Percentiles rank a stretch among this genome's conserved stretches.
These are phyloP conservation scores for Athelia psychrophila DNA, from an alignment of 1,284 basidiomycete species.

Conservation along the genomic window DNA sequence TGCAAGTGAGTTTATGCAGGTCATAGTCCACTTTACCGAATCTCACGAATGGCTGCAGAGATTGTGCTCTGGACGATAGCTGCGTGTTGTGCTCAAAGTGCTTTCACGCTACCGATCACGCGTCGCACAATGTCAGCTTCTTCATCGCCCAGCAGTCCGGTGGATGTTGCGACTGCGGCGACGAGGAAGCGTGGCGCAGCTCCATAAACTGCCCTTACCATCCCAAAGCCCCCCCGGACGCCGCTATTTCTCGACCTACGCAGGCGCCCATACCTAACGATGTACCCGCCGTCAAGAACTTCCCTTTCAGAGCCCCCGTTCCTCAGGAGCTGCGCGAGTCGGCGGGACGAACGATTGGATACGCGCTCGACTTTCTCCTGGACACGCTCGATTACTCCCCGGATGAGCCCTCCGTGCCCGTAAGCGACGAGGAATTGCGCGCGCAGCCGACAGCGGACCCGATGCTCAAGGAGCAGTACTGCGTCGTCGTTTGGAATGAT, in stretches of 20 bases:
- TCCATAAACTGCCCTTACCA: slow-evolving; percentile 74
- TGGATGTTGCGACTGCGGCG: slow-evolving; percentile 92
- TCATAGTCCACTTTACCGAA: not conserved
- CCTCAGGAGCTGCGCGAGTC: slow-evolving; percentile 68
- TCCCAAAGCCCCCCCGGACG: slow-evolving; percentile 28
- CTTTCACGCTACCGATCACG: slow-evolving; percentile 83
- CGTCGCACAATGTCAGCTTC: slow-evolving; percentile 87
- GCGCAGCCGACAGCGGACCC: slow-evolving; percentile 72
- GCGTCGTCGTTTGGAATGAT: slow-evolving; percentile 93
- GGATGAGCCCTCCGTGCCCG: slow-evolving; percentile 71
- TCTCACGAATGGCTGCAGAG: slow-evolving; percentile 44
- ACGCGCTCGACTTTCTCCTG: slow-evolving; percentile 82
- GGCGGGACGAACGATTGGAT: slow-evolving; percentile 72
- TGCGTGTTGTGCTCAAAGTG: slow-evolving; percentile 87
- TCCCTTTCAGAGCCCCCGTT: slow-evolving; percentile 51
- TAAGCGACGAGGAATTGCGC: slow-evolving; percentile 67
- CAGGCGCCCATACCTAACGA: slow-evolving; percentile 33
- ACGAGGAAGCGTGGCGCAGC: slow-evolving; percentile 79
- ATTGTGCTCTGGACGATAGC: slow-evolving; percentile 86
- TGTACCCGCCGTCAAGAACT: slow-evolving; percentile 55
- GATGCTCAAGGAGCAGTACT: slow-evolving; percentile 77
- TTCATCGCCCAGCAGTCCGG: slow-evolving; percentile 89
- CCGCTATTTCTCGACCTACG: slow-evolving; percentile 30
- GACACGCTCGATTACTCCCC: slow-evolving; percentile 86
- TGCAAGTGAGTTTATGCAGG: slow-evolving; percentile 74